Evolutionary conservation across 202 grass and related monocot genomes (phyloP).

Genomic region (Setaria italica): DNA sequence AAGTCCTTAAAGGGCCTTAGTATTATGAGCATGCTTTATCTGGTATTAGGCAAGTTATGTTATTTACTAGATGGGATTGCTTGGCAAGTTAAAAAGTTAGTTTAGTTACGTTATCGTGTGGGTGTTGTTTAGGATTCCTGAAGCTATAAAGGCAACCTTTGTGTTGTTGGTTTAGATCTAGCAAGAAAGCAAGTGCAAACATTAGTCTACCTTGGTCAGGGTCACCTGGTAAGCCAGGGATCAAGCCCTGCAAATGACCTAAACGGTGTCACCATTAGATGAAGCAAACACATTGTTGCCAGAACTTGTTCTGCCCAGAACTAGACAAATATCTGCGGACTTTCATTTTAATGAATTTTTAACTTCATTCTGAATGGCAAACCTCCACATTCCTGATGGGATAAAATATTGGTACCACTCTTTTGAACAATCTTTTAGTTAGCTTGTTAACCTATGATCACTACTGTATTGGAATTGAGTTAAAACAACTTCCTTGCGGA

Average conservation of each 20-base stretch:
- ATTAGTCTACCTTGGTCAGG: neutral
- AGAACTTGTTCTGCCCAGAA: neutral
- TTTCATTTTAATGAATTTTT: conserved; percentile 36
- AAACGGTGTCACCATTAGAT: neutral
- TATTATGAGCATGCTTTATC: neutral
- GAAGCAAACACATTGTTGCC: conserved; percentile 26
- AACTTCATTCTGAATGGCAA: conserved; percentile 2
- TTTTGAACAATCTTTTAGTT: conserved; percentile 28
- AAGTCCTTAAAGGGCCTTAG: neutral
- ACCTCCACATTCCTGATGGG: neutral
- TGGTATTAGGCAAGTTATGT: neutral
- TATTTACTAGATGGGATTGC: neutral
- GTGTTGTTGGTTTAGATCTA: neutral
- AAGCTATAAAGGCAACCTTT: neutral
- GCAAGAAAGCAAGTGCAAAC: neutral
- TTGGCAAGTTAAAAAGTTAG: neutral
- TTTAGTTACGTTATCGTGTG: neutral
- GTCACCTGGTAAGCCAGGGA: too few relatives aligned
- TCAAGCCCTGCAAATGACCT: neutral
- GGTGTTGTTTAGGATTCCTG: neutral
- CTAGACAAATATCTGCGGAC: neutral
- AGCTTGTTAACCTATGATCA: neutral
- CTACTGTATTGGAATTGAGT: neutral
- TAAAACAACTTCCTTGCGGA: neutral
- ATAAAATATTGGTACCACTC: neutral